Base-by-base conservation (phyloP, 306 rosid species). In the Sphenostylis stenocarpa region DNA sequence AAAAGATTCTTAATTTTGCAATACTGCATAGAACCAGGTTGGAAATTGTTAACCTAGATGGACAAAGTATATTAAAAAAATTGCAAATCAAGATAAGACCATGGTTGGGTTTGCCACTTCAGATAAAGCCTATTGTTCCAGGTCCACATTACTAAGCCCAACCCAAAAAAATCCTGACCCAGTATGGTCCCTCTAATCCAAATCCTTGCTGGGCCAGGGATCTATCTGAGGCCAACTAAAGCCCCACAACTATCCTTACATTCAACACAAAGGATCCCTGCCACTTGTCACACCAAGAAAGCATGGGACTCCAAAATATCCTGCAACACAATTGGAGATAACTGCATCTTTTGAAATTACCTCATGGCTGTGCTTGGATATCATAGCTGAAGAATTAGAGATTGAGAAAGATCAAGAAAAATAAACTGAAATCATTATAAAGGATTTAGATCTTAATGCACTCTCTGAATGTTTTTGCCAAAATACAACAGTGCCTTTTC, bases 101-200 rank as follows among this genome's bases (percentile, higher is more conserved):
- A 21, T 5, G 36, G 62, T 39, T 17, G 64, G 39, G 61, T 16
- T 20, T 36, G 24, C 87, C 29, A 81, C 65, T 65, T 89, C 88
- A 70, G 24, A 44, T 1, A 24, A 45, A 65, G 61, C 33, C 60
- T 20, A 58, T 7, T 55, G 2, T 26, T 13, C 36, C 38, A 57
- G 38, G 20, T 56, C n/a, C 34, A 55, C 38, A 26, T 57, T 26
- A 24, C 36, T 5, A 57, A 57, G 19, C 34, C 11, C 36, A 57
- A 57, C 19, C 38, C 19, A 57, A 57, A 13, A 57, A 13, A 56
- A 56, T 56, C 63, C 17, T 12, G 10, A 55, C 36, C 8, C 17
- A 24, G n/a, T 24, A 57, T 26, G 19, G 19, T 26, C 36, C 38
- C 3, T 26, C 11, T 55, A 10, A 4, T 55, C n/a, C 62, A 55